Percentiles rank a stretch among this genome's conserved stretches.
Evolutionary conservation across 768 basidiomycete genomes (phyloP).

Genomic region (Vararia minispora): DNA sequence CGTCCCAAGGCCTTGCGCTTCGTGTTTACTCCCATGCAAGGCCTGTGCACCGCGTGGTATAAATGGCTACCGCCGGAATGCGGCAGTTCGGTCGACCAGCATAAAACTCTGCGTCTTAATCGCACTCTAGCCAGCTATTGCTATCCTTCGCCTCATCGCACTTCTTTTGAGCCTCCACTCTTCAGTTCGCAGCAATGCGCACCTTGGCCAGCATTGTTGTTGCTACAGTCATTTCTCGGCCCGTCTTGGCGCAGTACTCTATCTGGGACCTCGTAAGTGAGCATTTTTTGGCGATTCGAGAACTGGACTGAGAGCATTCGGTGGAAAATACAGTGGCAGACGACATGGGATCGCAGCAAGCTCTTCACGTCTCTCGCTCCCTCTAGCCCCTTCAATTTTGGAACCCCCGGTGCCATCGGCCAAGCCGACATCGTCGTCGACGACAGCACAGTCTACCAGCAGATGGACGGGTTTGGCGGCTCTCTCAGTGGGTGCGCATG

Average conservation of each 20-base stretch:
- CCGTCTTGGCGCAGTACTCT: neutral
- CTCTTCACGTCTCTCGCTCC: constrained; percentile 38
- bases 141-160: no score
- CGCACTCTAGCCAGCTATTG: no score
- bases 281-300: neutral
- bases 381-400: constrained; percentile 43
- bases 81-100: no score
- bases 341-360: constrained; percentile 27
- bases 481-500: constrained; percentile 43
- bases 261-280: constrained; percentile 5
- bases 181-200: no score
- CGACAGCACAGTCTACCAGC: constrained; percentile 45
- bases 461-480: constrained; percentile 57
- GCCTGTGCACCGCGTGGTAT: no score
- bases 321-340: constrained; percentile 18
- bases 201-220: no score
- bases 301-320: neutral
- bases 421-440: constrained; percentile 53
- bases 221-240: no score
- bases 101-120: no score
- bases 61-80: no score
- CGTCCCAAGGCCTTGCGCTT: no score
- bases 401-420: constrained; percentile 41
- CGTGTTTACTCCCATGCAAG: no score
- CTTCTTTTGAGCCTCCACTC: no score